Percentiles rank a stretch among this genome's conserved stretches.
Conservation (phyloP, 2,329 filamentous ascomycete genomes). For the Xylariales sp. region DNA sequence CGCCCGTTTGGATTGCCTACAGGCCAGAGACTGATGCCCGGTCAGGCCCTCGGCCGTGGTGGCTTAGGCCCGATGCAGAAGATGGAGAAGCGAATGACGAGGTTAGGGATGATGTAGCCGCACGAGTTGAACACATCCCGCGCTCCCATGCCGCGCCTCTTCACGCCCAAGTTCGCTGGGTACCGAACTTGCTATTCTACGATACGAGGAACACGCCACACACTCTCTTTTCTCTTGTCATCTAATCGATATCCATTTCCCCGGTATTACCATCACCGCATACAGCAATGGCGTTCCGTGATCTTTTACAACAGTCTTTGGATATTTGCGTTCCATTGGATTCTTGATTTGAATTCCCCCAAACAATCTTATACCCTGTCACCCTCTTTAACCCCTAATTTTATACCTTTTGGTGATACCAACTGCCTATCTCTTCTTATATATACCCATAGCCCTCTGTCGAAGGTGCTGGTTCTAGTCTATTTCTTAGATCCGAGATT, state of each 20-base stretch:
- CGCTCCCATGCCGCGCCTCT: background rate
- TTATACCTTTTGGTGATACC: constrained; percentile 20
- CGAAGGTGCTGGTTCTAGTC: constrained; percentile 13
- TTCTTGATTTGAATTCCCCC: constrained; percentile 7
- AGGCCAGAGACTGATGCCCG: constrained; percentile 52
- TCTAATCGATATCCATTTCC: background rate
- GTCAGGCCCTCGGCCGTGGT: constrained; percentile 51
- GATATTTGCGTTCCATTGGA: background rate
- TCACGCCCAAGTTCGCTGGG: background rate
- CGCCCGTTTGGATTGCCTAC: constrained; percentile 52
- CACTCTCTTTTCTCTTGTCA: constrained; percentile 6
- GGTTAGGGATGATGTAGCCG: constrained; percentile 65
- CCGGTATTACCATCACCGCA: constrained; percentile 19
- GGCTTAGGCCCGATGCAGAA: constrained; percentile 54
- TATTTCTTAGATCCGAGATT: constrained; percentile 10
- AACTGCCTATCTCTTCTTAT: constrained; percentile 13
- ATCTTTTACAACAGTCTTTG: constrained; percentile 5
- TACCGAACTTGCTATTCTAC: background rate
- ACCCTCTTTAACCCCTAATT: constrained; percentile 5
- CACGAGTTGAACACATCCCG: background rate
- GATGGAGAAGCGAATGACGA: constrained; percentile 73
- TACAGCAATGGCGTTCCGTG: constrained; percentile 35
- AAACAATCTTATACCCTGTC: background rate
- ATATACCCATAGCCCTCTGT: constrained; percentile 28
- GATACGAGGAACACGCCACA: constrained; percentile 31